phyloP scores from a whole-genome alignment of 2,329 filamentous ascomycete genomes.

The Chaetomiaceae sp. region DNA sequence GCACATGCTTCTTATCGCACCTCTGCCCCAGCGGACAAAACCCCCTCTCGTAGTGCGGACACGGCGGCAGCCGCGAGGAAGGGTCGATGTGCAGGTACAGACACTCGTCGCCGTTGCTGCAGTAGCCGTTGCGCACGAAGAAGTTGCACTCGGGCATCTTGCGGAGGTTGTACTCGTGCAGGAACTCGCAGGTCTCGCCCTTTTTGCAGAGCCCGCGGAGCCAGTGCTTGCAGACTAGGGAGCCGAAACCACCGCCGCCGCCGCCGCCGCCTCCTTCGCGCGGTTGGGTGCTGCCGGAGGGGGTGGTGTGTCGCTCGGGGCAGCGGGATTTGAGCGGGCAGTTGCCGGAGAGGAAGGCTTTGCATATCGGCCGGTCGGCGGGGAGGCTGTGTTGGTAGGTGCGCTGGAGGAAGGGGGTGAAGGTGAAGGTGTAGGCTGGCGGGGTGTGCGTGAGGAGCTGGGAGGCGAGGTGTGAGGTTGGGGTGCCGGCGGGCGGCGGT shows the following conservation, averaged over 20 bases:
- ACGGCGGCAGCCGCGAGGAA: slow-evolving; percentile 71
- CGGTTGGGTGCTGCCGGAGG: slow-evolving; percentile 33
- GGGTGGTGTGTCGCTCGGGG: slow-evolving; percentile 70
- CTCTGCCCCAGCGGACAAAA: slow-evolving; percentile 88
- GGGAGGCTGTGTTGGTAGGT: slow-evolving; percentile 83
- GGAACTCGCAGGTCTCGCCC: slow-evolving; percentile 91
- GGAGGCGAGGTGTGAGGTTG: slow-evolving; percentile 30
- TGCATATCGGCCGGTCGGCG: slow-evolving; percentile 75
- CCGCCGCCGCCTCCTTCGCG: slow-evolving; percentile 26
- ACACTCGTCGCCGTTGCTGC: slow-evolving; percentile 95
- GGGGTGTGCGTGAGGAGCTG: slow-evolving; percentile 55
- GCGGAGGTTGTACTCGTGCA: slow-evolving; percentile 97
- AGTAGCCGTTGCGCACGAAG: slow-evolving; percentile 89
- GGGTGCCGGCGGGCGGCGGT: neutral
- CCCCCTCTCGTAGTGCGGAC: slow-evolving; percentile 88
- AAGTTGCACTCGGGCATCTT: slow-evolving; percentile 99
- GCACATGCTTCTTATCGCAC: slow-evolving; percentile 85
- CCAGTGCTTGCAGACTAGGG: slow-evolving; percentile 97
- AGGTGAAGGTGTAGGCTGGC: slow-evolving; percentile 67
- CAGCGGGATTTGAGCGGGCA: slow-evolving; percentile 83
- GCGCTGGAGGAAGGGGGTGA: slow-evolving; percentile 77
- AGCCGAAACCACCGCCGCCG: slow-evolving; percentile 58
- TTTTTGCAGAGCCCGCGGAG: slow-evolving; percentile 97
- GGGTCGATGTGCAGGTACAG: slow-evolving; percentile 88
- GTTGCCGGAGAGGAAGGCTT: slow-evolving; percentile 77